Percentiles rank a stretch among this genome's conserved stretches.
Conservation (phyloP, 2,329 filamentous ascomycete species). For the Sporothrix pseudoabietina region DNA sequence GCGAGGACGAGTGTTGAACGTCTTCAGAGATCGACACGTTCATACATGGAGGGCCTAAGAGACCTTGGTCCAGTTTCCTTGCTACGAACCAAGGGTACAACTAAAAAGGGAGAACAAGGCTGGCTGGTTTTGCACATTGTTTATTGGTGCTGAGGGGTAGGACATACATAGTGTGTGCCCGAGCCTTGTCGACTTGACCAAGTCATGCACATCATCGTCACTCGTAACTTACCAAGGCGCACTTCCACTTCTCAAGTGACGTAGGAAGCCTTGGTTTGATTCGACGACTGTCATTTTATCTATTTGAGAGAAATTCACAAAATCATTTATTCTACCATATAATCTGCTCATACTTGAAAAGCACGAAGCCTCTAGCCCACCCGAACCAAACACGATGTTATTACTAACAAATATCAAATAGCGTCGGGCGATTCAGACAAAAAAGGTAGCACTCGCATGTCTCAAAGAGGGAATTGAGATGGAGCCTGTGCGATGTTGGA, state of each 20-base stretch:
- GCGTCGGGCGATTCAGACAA: not conserved
- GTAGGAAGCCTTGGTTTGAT: not conserved
- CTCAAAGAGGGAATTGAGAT: constrained; percentile 7
- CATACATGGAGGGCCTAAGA: not conserved
- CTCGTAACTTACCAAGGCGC: not conserved
- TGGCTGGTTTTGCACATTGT: not conserved
- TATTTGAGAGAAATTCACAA: not conserved
- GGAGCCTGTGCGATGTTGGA: constrained; percentile 21
- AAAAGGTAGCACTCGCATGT: not conserved
- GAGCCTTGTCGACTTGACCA: not conserved
- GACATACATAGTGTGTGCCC: not conserved
- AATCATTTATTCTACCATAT: not conserved
- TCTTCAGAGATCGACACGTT: not conserved
- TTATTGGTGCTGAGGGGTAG: not conserved
- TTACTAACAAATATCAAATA: not conserved
- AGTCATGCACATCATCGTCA: not conserved
- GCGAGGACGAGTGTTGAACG: constrained; percentile 32
- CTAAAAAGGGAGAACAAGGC: not conserved
- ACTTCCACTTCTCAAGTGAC: constrained; percentile 1
- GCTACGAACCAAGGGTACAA: not conserved
- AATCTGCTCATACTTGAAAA: not conserved
- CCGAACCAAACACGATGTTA: not conserved
- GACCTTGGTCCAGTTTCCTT: not conserved
- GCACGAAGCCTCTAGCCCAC: not conserved
- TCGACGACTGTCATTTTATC: not conserved